Percentiles rank a stretch among this genome's conserved stretches.
Evolutionary conservation across 176 grass and related monocot species (phyloP).

Genomic region (Aegilops longissima): DNA sequence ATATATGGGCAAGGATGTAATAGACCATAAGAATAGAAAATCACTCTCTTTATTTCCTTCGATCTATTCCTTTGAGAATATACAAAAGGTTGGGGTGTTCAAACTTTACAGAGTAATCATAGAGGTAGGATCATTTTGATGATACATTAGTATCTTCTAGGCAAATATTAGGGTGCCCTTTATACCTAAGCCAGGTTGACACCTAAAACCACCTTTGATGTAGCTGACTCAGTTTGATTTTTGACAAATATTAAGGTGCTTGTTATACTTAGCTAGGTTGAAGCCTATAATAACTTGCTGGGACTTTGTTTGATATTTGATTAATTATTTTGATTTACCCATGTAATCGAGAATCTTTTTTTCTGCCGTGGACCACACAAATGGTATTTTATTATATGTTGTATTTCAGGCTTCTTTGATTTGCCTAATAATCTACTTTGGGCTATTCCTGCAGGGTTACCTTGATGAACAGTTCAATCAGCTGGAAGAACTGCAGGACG

Average conservation of each 20-base stretch:
- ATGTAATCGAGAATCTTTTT: neutral
- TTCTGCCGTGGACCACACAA: neutral
- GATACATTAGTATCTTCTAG: conserved; percentile 45
- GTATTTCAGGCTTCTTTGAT: conserved; percentile 9
- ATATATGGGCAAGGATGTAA: conserved; percentile 28
- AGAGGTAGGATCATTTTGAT: conserved; percentile 34
- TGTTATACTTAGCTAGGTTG: conserved; percentile 41
- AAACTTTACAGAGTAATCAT: conserved; percentile 45
- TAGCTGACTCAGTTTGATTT: neutral
- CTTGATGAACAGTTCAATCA: conserved; percentile 77
- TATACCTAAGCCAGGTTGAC: conserved; percentile 35
- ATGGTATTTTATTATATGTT: neutral
- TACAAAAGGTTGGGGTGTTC: conserved; percentile 30
- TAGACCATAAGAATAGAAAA: conserved; percentile 28
- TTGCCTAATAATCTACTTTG: neutral
- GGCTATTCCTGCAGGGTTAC: conserved; percentile 52
- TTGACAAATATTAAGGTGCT: conserved; percentile 13
- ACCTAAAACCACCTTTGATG: conserved; percentile 35
- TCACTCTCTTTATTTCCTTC: conserved; percentile 25
- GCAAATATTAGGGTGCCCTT: conserved; percentile 26
- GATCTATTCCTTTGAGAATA: conserved; percentile 43
- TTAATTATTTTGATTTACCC: neutral
- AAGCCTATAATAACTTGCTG: conserved; percentile 41
- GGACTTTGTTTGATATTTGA: conserved; percentile 9
- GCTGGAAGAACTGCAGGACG: conserved; percentile 78